Evolutionary conservation across 1,284 basidiomycete genomes (phyloP).

Genomic region (Ustilago esculenta): DNA sequence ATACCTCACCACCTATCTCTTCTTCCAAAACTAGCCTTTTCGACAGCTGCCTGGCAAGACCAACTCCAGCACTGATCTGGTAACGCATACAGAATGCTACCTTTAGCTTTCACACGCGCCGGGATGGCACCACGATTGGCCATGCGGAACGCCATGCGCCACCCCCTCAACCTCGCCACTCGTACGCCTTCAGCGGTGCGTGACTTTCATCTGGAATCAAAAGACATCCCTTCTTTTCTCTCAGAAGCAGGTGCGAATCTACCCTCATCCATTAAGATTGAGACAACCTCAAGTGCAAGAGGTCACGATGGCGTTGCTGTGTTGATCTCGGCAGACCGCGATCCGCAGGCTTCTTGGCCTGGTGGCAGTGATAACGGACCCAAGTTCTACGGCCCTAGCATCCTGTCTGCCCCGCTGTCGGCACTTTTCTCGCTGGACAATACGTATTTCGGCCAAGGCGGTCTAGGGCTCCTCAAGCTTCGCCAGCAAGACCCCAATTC

Average conservation of each 20-base stretch:
- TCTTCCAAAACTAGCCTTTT: too few species aligned
- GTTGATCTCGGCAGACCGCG: slow-evolving; percentile 46
- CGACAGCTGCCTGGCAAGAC: too few species aligned
- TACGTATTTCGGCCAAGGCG: slow-evolving; percentile 41
- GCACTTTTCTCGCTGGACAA: slow-evolving; percentile 17
- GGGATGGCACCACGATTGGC: background rate
- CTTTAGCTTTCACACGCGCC: background rate
- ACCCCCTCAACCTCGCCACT: background rate
- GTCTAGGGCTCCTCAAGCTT: slow-evolving; percentile 40
- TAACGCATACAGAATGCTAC: slow-evolving; percentile 8
- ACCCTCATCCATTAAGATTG: slow-evolving; percentile 5
- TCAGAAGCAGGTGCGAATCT: slow-evolving; percentile 12
- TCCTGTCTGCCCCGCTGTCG: slow-evolving; percentile 23
- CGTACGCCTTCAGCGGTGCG: background rate
- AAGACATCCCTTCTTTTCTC: slow-evolving; percentile 35
- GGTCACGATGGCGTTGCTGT: slow-evolving; percentile 28
- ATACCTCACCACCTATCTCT: too few species aligned
- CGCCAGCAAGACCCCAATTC: background rate
- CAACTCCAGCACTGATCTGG: background rate
- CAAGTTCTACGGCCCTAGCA: slow-evolving; percentile 39
- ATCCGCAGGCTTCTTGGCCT: slow-evolving; percentile 28
- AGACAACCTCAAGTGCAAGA: background rate
- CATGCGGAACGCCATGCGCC: background rate
- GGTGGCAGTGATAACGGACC: background rate
- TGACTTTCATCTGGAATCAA: slow-evolving; percentile 36